A percentile compares a stretch with the other conserved stretches of the same genome.
Evolutionary conservation across 495 filamentous ascomycete species (phyloP).

Genomic region (Penicillium cataractarum): DNA sequence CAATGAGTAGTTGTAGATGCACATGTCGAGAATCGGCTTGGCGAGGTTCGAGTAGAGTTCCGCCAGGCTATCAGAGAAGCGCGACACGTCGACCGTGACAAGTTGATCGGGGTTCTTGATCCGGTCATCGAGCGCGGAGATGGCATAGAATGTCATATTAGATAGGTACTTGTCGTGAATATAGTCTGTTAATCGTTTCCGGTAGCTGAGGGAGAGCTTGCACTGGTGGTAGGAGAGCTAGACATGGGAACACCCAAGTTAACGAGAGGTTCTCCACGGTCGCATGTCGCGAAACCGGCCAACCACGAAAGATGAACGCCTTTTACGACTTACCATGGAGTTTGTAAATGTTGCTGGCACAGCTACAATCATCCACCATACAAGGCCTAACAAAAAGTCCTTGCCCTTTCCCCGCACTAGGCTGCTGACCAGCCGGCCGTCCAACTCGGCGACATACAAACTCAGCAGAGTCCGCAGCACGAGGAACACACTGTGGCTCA

Average conservation of each 20-base stretch:
- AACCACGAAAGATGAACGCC: not conserved
- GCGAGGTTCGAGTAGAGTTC: slow-evolving; percentile 98
- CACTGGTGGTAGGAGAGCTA: slow-evolving; percentile 97
- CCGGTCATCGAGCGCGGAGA: slow-evolving; percentile 92
- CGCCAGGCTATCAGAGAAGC: slow-evolving; percentile 92
- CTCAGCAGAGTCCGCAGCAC: slow-evolving; percentile 88
- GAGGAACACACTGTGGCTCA: slow-evolving; percentile 87
- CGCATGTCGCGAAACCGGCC: slow-evolving; percentile 1
- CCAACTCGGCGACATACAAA: slow-evolving; percentile 93
- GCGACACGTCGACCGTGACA: slow-evolving; percentile 92
- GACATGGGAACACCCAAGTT: slow-evolving; percentile 10
- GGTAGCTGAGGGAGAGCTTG: slow-evolving; percentile 88
- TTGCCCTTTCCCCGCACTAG: slow-evolving; percentile 88
- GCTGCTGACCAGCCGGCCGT: slow-evolving; percentile 87
- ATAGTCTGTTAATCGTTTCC: slow-evolving; percentile 85
- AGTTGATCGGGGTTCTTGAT: slow-evolving; percentile 99
- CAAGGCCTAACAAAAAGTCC: slow-evolving; percentile 84
- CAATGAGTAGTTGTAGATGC: slow-evolving; percentile 92
- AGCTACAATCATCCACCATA: slow-evolving; percentile 99
- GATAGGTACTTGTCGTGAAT: slow-evolving; percentile 93
- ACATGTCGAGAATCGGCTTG: slow-evolving; percentile 92
- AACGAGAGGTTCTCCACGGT: slow-evolving; percentile 18
- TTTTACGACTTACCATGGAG: slow-evolving; percentile 77
- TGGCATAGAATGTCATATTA: slow-evolving; percentile 96
- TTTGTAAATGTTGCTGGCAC: slow-evolving; percentile 99